phyloP scores from a whole-genome alignment of 768 basidiomycete genomes.

The Myochromella boudieri region DNA sequence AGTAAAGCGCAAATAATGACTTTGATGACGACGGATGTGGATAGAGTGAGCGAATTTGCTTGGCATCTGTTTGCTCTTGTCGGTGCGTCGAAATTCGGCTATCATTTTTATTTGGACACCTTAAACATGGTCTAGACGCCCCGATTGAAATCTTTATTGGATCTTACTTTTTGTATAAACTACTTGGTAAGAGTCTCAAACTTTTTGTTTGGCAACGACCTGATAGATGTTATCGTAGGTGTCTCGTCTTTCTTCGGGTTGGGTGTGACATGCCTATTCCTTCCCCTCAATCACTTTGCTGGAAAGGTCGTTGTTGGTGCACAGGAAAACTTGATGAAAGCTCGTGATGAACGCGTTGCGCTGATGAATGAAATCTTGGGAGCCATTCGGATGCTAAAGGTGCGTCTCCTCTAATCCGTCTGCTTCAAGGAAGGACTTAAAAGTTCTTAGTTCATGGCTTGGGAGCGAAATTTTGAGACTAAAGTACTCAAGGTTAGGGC shows the following conservation, averaged over 20 bases:
- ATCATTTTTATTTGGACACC: too few species aligned
- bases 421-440: constrained; percentile 5
- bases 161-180: constrained; percentile 69
- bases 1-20: constrained; percentile 88
- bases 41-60: constrained; percentile 82
- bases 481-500: constrained; percentile 71
- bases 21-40: constrained; percentile 93
- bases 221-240: constrained; percentile 26
- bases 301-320: constrained; percentile 76
- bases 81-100: constrained; percentile 35
- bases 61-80: constrained; percentile 78
- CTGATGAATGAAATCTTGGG: constrained; percentile 91
- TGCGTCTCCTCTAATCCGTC: constrained; percentile 11
- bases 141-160: constrained; percentile 80
- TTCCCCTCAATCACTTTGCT: constrained; percentile 82
- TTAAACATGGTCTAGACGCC: constrained; percentile 46
- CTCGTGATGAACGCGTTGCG: constrained; percentile 85
- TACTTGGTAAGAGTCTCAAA: constrained; percentile 55
- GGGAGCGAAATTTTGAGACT: constrained; percentile 87
- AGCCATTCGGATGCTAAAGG: constrained; percentile 89
- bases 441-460: constrained; percentile 77
- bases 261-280: constrained; percentile 66
- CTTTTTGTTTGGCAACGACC: neutral
- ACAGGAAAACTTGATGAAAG: constrained; percentile 89
- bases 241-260: constrained; percentile 79